Conservation (phyloP, 2,329 filamentous ascomycete genomes). For the Apiospora hydei region DNA sequence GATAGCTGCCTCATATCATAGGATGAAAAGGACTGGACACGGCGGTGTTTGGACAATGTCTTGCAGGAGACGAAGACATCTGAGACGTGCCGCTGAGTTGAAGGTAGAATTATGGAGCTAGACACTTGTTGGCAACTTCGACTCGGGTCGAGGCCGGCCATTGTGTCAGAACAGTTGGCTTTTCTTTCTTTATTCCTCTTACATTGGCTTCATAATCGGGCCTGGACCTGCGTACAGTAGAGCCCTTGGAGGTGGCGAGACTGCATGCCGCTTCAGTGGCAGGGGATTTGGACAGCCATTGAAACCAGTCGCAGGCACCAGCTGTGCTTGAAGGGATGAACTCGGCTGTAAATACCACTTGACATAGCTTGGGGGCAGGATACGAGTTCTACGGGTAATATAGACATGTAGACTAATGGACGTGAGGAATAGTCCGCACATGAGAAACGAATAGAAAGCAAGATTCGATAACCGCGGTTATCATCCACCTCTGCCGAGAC, state of each 20-base stretch:
- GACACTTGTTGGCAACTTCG: not conserved
- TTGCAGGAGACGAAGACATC: not conserved
- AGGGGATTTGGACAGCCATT: conserved; percentile 18
- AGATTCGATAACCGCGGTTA: not conserved
- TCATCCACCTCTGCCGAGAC: not conserved
- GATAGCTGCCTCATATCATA: conserved; percentile 18
- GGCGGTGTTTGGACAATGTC: not conserved
- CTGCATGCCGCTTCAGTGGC: not conserved
- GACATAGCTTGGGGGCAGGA: conserved; percentile 8
- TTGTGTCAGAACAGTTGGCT: not conserved
- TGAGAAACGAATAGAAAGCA: conserved; percentile 7
- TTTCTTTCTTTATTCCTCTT: not conserved
- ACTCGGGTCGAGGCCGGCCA: not conserved
- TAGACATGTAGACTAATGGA: conserved; percentile 22
- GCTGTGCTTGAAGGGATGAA: not conserved
- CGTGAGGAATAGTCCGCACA: not conserved
- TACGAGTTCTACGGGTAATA: conserved; percentile 9
- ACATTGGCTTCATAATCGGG: not conserved
- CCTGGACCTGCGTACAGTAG: not conserved
- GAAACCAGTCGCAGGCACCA: not conserved
- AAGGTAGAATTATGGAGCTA: conserved; percentile 9
- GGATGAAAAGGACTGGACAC: conserved; percentile 12
- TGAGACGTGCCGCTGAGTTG: conserved; percentile 3
- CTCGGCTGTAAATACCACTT: conserved; percentile 1
- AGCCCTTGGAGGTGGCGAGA: not conserved